Evolutionary conservation across 2,329 filamentous ascomycete genomes (phyloP), one percentile per base, ranked within the genome.

Genomic region (Alternaria conjuncta): DNA sequence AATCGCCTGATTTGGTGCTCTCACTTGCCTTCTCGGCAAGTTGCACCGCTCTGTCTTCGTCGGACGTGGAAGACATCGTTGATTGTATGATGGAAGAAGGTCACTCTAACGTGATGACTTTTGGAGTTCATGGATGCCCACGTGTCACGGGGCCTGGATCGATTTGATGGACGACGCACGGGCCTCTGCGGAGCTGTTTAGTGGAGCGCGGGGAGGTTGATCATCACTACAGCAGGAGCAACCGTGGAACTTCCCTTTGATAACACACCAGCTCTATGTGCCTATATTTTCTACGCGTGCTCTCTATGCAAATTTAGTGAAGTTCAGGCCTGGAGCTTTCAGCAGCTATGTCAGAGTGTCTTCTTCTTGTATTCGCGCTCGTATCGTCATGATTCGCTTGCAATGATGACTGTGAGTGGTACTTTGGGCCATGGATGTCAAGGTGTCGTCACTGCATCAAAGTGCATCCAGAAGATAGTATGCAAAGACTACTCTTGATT

Each of bases 21-120:
- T 74, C 70, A 32, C 56, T 61, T 11, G 77, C 78, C 62, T 71
- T 73, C 43, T 72, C 66, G 44, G 72, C 74, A 53, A 80, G 77
- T 55, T 75, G 71, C 53, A 75, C 58, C 6, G 75, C 76, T 41
- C 73, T 70, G 46, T 74, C 72, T 50, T 75, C 73, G 43, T 78
- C 75, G 18, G 69, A 68, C 30, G 66, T 65, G 30, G 71, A 68
- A 28, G 75, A 47, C 76, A 79, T 79, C 41, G 55, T 70, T 65
- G 64, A 54, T 32, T 46, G 58, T 57, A 41, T 56, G 46, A 49
- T 57, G 43, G 57, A 55, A 36, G 56, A 44, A 54, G 68, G 26
- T 63, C 71, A 75, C 74, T 60, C 53, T 63, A 62, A 60, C 46
- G 59, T 59, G 51, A 23, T 54, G 36, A 51, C 60, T 57, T 64